Evolutionary conservation across 495 filamentous ascomycete genomes (phyloP), one percentile per base, ranked within the genome.

Genomic region (Xylaria intraflava): DNA sequence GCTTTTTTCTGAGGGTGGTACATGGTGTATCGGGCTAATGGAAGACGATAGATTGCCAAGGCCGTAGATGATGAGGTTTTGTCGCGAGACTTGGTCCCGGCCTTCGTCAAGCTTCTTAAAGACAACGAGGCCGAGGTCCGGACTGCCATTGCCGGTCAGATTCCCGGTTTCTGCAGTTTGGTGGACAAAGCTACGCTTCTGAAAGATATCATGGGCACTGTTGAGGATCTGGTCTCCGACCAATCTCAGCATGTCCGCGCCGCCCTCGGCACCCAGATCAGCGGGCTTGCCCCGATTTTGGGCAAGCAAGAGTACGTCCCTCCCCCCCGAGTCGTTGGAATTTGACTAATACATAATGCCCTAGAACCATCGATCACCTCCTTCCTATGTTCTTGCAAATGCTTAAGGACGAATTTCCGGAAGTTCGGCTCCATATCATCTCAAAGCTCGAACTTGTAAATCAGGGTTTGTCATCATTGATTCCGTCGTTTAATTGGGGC

Each of bases 311-410:
- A 98, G 90, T 96, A 76, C 67, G 88, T 76, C 20, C 46, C 36
- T 12, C 31, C 29, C 20, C 10, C 29, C 29, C 30, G 11, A 30
- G 20, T 50, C 17, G 16, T 9, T 23, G 7, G 31, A n/a, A 46
- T 43, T n/a, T 31, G 44, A 43, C 52, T 65, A 46, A 57, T 26
- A 27, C 49, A 10, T 31, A 0, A 54, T 14, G n/a, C 38, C 20
- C 10, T 14, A 94, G 89, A 69, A 98, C 93, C 33, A 97, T 95
- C 56, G 82, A 90, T 51, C 93, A 97, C 62, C 87, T 98, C 54
- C 83, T 98, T 36, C 93, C 93, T 33, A 98, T 98, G 94, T 98
- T 98, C 72, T 78, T 97, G 33, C 88, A 94, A 66, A 98, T 98
- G 93, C 84, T 98, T 45, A 98, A 98, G 74, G 93, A 98, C 67